Base-by-base conservation (phyloP, 2,329 filamentous ascomycete species). In the Alternaria infectoria region DNA sequence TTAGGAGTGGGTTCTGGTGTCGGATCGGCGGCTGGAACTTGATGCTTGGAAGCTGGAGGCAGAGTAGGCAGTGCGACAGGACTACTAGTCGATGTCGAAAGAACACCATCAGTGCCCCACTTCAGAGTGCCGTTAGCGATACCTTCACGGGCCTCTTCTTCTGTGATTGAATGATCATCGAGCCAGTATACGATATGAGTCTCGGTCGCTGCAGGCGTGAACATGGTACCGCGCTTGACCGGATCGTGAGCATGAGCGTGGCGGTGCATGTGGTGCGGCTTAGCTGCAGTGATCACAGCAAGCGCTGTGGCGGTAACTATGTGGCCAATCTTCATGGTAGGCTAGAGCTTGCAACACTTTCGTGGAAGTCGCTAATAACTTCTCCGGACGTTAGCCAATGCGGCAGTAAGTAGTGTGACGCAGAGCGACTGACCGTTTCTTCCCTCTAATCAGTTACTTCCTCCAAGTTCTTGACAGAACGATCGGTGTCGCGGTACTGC, bases 171-270 rank as follows among this genome's bases (percentile, higher is more conserved):
- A 74, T 89, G 72, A 64, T 90, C 90, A 64, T 91, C 87, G 57
- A 94, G 83, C 77, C 90, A 86, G 81, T 94, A 97, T 60, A 90
- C 86, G 59, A 90, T 88, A 70, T 89, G 86, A 55, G 88, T 89
- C 30, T 86, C 83, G 54, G 89, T 85, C 58, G 86, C 85, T 57
- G 88, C 86, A 60, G 86, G 83, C 52, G 83, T 81, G 36, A 82
- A 73, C 11, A 73, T 62, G 83, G 84, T 80, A 64, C 68, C 71
- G 63, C 86, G 84, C 81, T 86, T 88, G 67, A 83, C 65, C 15
- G 70, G 49, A 15, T 44, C 54, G 45, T 69, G 67, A 36, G 58
- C 86, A 71, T 83, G 85, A 43, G 56, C 86, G 70, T 82, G 85
- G 77, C 89, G 88, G 72, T 84, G 84, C 77, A 82, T 80, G 77